A percentile compares a stretch with the other conserved stretches of the same genome.
Evolutionary conservation across 2,329 filamentous ascomycete genomes (phyloP).

Genomic region (Teratosphaeria destructans): DNA sequence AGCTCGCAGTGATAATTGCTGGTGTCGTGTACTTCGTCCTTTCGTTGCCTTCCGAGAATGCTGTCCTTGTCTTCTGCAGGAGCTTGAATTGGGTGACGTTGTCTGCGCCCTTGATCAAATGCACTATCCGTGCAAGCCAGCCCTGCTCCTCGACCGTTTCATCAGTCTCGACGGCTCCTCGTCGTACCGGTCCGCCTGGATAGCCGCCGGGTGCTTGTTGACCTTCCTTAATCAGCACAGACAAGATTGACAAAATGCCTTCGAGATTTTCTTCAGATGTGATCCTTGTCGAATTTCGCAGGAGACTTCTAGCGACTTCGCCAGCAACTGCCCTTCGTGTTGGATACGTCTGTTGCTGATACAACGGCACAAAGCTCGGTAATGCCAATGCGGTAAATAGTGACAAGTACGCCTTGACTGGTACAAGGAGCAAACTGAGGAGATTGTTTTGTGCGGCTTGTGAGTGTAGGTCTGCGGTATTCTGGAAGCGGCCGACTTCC

Average conservation of each 20-base stretch:
- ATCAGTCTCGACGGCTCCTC: constrained; percentile 76
- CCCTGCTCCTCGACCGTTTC: constrained; percentile 98
- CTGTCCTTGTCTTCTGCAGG: constrained; percentile 75
- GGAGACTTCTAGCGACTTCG: constrained; percentile 72
- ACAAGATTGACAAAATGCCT: constrained; percentile 76
- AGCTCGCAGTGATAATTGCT: constrained; percentile 75
- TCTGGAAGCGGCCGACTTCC: constrained; percentile 80
- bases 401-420: constrained; percentile 79
- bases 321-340: constrained; percentile 84
- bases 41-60: constrained; percentile 85
- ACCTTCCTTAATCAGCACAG: constrained; percentile 88
- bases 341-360: constrained; percentile 85
- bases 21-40: constrained; percentile 93
- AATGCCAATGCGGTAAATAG: constrained; percentile 93
- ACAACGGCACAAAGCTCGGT: constrained; percentile 81
- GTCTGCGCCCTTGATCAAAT: constrained; percentile 70
- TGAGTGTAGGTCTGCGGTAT: constrained; percentile 91
- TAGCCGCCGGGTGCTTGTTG: constrained; percentile 72
- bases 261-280: constrained; percentile 70
- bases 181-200: constrained; percentile 62
- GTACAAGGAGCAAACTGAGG: constrained; percentile 79
- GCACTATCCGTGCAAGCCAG: constrained; percentile 86
- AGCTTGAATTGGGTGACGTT: constrained; percentile 89
- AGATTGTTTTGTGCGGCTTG: constrained; percentile 79
- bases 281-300: constrained; percentile 73